These are phyloP conservation scores for Mikania micrantha DNA, from an alignment of 129 eudicot species.

Conservation along the genomic window DNA sequence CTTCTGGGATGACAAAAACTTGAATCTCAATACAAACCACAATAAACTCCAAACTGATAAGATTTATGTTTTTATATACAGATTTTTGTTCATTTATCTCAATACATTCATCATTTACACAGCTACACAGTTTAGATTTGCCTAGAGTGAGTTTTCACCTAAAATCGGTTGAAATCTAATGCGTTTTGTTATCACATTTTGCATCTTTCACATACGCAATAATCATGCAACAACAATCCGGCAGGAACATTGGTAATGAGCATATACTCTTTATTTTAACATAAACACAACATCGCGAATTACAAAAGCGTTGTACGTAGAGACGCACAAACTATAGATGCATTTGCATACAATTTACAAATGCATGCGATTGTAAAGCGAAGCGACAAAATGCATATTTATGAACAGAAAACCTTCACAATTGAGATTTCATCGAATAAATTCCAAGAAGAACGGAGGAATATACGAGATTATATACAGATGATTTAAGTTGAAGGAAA, in stretches of 20 bases:
- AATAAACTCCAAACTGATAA: neutral
- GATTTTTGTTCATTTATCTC: neutral
- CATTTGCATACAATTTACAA: neutral
- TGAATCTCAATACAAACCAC: neutral
- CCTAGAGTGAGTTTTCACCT: neutral
- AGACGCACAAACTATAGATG: neutral
- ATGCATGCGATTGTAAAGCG: slow-evolving; percentile 12
- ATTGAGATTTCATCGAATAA: neutral
- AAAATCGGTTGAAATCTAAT: neutral
- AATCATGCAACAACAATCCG: neutral
- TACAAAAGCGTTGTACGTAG: neutral
- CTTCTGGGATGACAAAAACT: neutral
- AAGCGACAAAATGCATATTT: slow-evolving; percentile 1
- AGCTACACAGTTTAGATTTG: neutral
- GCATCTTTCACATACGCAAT: neutral
- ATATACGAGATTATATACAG: neutral
- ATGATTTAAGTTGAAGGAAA: neutral
- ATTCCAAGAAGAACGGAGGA: neutral
- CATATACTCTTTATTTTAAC: neutral
- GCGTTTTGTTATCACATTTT: neutral
- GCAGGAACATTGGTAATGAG: neutral
- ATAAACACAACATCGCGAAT: neutral
- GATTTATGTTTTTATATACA: neutral
- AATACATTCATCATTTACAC: neutral
- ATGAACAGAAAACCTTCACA: neutral